Evolutionary conservation across 75 land plant species (phyloP).

Genomic region (Pinus tabuliformis): DNA sequence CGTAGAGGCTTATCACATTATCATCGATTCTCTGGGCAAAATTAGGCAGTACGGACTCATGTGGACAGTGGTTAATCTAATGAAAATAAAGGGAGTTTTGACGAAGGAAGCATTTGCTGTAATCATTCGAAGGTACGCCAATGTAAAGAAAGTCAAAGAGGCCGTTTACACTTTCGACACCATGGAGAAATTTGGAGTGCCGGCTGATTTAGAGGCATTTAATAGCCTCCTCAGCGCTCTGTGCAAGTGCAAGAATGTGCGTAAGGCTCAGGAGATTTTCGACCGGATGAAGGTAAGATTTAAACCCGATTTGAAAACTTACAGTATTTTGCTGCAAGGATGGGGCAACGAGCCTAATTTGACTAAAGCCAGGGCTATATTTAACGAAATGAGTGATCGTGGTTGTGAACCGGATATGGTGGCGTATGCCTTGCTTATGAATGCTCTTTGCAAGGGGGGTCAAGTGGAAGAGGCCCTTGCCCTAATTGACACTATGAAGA

Average conservation of each 20-base stretch:
- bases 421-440: constrained; percentile 69
- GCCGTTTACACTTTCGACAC: constrained; percentile 58
- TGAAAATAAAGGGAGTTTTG: constrained; percentile 35
- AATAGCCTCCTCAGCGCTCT: constrained; percentile 57
- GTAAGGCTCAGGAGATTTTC: constrained; percentile 74
- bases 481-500: constrained; percentile 43
- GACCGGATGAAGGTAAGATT: constrained; percentile 46
- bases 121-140: constrained; percentile 59
- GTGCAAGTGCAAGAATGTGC: constrained; percentile 70
- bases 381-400: constrained; percentile 43
- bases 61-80: constrained; percentile 64
- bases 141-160: constrained; percentile 59
- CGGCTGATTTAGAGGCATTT: constrained; percentile 55
- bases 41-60: constrained; percentile 62
- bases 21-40: constrained; percentile 58
- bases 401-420: constrained; percentile 67
- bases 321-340: constrained; percentile 64
- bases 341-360: constrained; percentile 73
- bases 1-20: constrained; percentile 45
- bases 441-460: constrained; percentile 71
- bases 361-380: constrained; percentile 52
- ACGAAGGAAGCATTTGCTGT: constrained; percentile 64
- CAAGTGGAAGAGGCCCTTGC: constrained; percentile 58
- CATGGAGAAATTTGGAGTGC: constrained; percentile 57
- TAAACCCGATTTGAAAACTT: constrained; percentile 62